A percentile compares a stretch with the other conserved stretches of the same genome.
These are phyloP conservation scores for Symbiodinium pilosum DNA, from an alignment of 73 alveolate genomes.

Conservation along the genomic window DNA sequence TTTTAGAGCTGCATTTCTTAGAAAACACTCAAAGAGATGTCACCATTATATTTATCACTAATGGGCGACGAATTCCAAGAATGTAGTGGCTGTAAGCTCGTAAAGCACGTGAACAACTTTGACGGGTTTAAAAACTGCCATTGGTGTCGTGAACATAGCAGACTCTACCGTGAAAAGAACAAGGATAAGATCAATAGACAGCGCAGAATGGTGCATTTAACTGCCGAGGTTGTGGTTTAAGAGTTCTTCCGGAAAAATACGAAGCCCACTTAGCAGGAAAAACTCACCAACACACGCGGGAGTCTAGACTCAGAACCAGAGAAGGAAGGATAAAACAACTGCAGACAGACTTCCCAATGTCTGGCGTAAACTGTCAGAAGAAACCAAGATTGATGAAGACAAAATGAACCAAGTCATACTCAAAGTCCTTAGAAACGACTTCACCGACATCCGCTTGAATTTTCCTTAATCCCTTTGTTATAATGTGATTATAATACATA, in stretches of 20 bases:
- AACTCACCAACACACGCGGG: too few species aligned
- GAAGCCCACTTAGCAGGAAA: background rate
- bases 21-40: background rate
- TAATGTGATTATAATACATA: background rate
- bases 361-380: background rate
- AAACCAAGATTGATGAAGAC: background rate
- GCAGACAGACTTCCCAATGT: background rate
- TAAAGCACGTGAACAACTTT: background rate
- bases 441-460: constrained; percentile 5
- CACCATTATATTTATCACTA: background rate
- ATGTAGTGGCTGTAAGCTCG: background rate
- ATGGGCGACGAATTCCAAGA: background rate
- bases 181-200: background rate
- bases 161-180: background rate
- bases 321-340: background rate
- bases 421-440: background rate
- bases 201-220: background rate
- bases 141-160: background rate
- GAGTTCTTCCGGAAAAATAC: background rate
- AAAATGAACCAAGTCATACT: constrained; percentile 4
- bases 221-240: background rate
- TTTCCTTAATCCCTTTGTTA: background rate
- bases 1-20: background rate
- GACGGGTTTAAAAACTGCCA: background rate
- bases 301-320: background rate